Evolutionary conservation across 306 rosid species (phyloP), one percentile per base, ranked within the genome.

Genomic region (Phaseolus lunatus): DNA sequence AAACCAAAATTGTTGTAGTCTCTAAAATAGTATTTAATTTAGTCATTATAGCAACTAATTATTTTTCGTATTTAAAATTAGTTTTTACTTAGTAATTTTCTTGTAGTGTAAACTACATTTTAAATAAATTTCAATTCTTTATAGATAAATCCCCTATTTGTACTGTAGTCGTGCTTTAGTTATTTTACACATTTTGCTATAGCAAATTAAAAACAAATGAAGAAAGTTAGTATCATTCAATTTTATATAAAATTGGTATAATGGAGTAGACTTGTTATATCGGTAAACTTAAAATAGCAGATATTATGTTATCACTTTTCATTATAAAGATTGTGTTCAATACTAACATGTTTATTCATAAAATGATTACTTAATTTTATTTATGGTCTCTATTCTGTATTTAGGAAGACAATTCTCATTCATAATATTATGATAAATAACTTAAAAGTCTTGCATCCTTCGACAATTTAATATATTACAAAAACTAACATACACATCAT

Each of bases 311-410:
- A 52, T 70, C 63, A 50, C 45, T 62, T n/a, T 35, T 7, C 13
- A 70, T 33, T 37, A 26, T 37, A 72, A 26, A 52, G 19, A 19
- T 56, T 31, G 62, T 64, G 66, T 64, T n/a, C 44, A 27, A 19
- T 66, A 41, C 13, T 39, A 22, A 44, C 27, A 37, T 33, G 43
- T 18, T 43, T 41, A 64, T 54, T 44, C 24, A 12, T 56, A 48
- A 39, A 5, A 71, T 10, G 29, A 77, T 5, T 23, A 76, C n/a
- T 53, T 65, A 13, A 54, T 54, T 80, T 73, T 12, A 27, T 80
- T 73, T n/a, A 19, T 48, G 19, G 47, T 24, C 43, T 13, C 37
- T 35, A 48, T 79, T 69, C 10, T 15, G 19, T 16, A 59, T 68
- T 41, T 29, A 26, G 73, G 49, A 39, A 78, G 48, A 57, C 26